These are phyloP conservation scores for Candida albicans DNA, from an alignment of 1,139 yeast genomes.

Conservation along the genomic window DNA sequence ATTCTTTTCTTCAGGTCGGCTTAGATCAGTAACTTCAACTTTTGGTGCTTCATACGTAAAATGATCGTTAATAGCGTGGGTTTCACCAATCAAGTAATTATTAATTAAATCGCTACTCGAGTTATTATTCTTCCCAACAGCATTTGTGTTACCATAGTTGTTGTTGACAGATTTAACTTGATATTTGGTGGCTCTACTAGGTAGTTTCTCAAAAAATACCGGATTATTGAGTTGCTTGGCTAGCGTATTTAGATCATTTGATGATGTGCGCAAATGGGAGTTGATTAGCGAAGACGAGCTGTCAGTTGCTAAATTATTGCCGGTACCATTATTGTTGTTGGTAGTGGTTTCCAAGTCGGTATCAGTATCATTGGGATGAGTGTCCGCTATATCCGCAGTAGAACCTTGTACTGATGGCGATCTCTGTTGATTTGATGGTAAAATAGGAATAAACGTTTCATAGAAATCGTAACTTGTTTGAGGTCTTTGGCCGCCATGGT, in stretches of 20 bases:
- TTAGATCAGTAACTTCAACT: conserved; percentile 8
- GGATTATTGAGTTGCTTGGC: conserved; percentile 44
- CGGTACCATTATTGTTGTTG: conserved; percentile 2
- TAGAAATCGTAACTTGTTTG: conserved; percentile 42
- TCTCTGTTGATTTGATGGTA: conserved; percentile 18
- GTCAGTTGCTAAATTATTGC: conserved; percentile 1
- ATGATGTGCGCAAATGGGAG: conserved; percentile 14
- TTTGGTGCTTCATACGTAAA: conserved; percentile 28
- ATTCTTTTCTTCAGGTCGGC: background rate
- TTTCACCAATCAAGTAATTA: conserved; percentile 20
- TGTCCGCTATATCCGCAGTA: conserved; percentile 4
- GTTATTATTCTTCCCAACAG: conserved; percentile 15
- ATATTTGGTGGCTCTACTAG: conserved; percentile 31
- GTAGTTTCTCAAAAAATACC: conserved; percentile 39
- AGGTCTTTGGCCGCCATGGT: conserved; percentile 1
- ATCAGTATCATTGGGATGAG: background rate
- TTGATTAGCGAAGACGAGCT: conserved; percentile 7
- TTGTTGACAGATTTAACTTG: conserved; percentile 14
- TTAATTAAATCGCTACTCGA: conserved; percentile 26
- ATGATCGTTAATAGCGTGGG: conserved; percentile 36
- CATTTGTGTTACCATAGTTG: background rate
- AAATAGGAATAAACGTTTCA: conserved; percentile 44
- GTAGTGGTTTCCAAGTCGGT: conserved; percentile 2
- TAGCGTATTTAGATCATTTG: conserved; percentile 30
- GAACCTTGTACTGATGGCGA: background rate